These are phyloP conservation scores for Cyclocybe aegerita DNA, from an alignment of 768 basidiomycete genomes.

Conservation along the genomic window DNA sequence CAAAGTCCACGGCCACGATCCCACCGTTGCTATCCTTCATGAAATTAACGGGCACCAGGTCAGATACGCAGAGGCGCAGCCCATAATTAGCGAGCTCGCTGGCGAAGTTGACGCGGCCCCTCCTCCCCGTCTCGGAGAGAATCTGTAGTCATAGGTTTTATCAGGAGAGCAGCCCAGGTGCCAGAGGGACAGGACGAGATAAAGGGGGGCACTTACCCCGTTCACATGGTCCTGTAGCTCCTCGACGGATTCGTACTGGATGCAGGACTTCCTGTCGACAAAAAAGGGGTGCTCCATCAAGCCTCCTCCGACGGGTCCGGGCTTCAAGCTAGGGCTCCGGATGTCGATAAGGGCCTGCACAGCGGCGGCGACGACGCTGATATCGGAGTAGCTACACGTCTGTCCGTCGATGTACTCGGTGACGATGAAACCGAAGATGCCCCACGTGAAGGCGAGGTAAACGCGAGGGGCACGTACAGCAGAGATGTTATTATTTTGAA, in stretches of 20 bases:
- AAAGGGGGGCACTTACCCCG: slow-evolving; percentile 3
- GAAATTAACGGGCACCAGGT: too few relatives aligned
- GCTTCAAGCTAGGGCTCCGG: too few relatives aligned
- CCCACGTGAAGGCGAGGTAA: slow-evolving; percentile 3
- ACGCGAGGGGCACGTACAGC: slow-evolving; percentile 10
- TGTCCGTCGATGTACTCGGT: slow-evolving; percentile 13
- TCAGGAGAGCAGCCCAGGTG: not conserved
- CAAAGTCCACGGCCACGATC: too few relatives aligned
- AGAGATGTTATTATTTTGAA: not conserved
- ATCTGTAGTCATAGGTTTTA: not conserved
- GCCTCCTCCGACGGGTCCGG: too few relatives aligned
- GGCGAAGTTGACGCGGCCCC: not conserved
- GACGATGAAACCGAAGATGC: slow-evolving; percentile 10
- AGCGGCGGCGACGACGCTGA: not conserved
- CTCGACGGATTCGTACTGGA: too few relatives aligned
- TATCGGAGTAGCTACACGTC: slow-evolving; percentile 8
- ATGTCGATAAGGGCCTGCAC: too few relatives aligned
- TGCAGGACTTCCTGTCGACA: too few relatives aligned
- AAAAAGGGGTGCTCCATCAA: too few relatives aligned
- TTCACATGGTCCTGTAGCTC: too few relatives aligned
- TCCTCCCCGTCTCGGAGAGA: not conserved
- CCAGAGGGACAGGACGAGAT: not conserved
- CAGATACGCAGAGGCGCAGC: not conserved
- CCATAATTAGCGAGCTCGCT: not conserved
- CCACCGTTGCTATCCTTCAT: too few relatives aligned